Evolutionary conservation across 164 flowering plant genomes (phyloP).

Genomic region (Aristolochia fimbriata): DNA sequence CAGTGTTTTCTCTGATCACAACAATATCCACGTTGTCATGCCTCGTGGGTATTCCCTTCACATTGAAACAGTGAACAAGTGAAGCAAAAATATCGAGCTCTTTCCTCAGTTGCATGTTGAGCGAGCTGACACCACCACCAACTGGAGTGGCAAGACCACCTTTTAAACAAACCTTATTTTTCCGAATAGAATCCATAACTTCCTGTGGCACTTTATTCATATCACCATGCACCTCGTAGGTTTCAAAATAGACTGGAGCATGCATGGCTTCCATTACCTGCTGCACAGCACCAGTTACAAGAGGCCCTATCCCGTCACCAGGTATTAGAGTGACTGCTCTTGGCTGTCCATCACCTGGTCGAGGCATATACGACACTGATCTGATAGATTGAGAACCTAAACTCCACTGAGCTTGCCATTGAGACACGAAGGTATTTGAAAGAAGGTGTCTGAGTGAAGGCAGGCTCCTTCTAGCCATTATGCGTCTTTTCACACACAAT

Average conservation of each 20-base stretch:
- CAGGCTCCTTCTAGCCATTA: too few relatives aligned
- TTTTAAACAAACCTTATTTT: conserved; percentile 82
- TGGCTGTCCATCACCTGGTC: conserved; percentile 84
- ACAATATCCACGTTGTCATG: conserved; percentile 80
- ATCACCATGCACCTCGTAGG: conserved; percentile 57
- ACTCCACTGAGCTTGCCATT: too few relatives aligned
- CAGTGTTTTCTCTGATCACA: conserved; percentile 86
- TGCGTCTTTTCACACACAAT: too few relatives aligned
- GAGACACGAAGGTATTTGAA: too few relatives aligned
- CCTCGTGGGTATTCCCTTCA: conserved; percentile 73
- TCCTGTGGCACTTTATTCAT: conserved; percentile 47
- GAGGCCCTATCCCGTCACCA: conserved; percentile 82
- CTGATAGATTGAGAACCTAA: conserved; percentile 7
- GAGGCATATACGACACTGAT: conserved; percentile 88
- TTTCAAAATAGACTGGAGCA: conserved; percentile 51
- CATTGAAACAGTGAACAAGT: conserved; percentile 67
- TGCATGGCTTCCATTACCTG: conserved; percentile 66
- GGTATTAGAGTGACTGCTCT: conserved; percentile 68
- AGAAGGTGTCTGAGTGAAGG: too few relatives aligned
- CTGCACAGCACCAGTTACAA: conserved; percentile 76
- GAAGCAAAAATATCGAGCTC: conserved; percentile 82
- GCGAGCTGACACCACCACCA: conserved; percentile 82
- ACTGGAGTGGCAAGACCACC: conserved; percentile 80
- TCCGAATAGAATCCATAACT: conserved; percentile 55
- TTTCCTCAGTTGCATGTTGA: conserved; percentile 68